These are phyloP conservation scores for Exophiala aquamarina DNA, from an alignment of 2,329 filamentous ascomycete genomes.

Conservation along the genomic window DNA sequence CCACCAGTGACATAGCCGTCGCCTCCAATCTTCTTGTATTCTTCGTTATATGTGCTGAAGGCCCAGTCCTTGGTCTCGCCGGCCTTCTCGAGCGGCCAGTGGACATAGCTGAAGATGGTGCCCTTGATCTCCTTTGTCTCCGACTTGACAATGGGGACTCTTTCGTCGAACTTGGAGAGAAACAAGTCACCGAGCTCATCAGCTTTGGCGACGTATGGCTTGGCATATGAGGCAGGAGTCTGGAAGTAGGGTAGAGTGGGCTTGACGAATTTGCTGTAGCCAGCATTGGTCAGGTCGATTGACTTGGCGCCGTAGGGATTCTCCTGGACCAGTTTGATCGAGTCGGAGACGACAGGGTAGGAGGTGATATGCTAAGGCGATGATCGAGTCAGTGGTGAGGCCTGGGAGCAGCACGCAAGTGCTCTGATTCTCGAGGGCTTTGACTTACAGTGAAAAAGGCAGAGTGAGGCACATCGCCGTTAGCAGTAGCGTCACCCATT, in stretches of 20 bases:
- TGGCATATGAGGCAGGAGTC: constrained; percentile 77
- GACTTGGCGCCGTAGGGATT: constrained; percentile 84
- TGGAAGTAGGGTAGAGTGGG: constrained; percentile 76
- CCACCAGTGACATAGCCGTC: constrained; percentile 65
- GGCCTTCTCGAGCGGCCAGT: constrained; percentile 63
- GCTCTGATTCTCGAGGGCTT: constrained; percentile 24
- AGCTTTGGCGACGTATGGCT: constrained; percentile 79
- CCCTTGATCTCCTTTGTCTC: constrained; percentile 69
- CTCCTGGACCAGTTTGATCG: constrained; percentile 73
- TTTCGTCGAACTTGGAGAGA: constrained; percentile 67
- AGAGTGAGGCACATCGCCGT: constrained; percentile 46
- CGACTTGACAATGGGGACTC: constrained; percentile 73
- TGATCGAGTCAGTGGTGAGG: constrained; percentile 9
- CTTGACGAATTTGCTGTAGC: constrained; percentile 73
- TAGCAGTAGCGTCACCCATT: constrained; percentile 50
- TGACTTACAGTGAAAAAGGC: constrained; percentile 35
- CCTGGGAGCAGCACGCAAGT: background rate
- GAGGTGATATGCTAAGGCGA: constrained; percentile 70
- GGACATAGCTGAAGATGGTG: constrained; percentile 61
- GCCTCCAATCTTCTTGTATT: constrained; percentile 49
- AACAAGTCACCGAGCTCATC: constrained; percentile 74
- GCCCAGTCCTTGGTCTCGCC: constrained; percentile 54
- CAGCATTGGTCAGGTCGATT: constrained; percentile 70
- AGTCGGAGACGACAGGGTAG: constrained; percentile 80
- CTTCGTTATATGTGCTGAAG: constrained; percentile 42